phyloP scores from a whole-genome alignment of 164 flowering plant genomes.

The Santalum album region DNA sequence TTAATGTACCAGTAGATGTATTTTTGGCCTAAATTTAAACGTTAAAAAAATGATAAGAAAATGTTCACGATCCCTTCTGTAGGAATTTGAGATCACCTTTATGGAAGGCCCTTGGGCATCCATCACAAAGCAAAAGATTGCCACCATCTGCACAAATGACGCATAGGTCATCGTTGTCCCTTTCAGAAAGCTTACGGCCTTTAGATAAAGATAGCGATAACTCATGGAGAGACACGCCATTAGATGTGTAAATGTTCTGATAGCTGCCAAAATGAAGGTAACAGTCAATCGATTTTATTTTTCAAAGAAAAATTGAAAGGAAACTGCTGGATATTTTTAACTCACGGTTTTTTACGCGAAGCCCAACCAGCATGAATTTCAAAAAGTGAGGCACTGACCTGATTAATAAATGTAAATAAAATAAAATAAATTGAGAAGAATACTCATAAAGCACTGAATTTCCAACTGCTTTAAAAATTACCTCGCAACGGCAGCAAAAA shows the following conservation, averaged over 20 bases:
- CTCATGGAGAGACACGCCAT: conserved; percentile 4
- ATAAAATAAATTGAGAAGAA: background rate
- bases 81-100: conserved; percentile 1
- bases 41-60: no score
- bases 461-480: background rate
- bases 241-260: conserved; percentile 3
- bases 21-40: no score
- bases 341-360: conserved; percentile 1
- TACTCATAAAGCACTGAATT: background rate
- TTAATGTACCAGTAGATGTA: no score
- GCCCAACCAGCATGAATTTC: conserved; percentile 5
- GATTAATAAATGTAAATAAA: background rate
- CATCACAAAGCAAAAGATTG: conserved; percentile 4
- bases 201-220: background rate
- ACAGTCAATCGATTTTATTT: background rate
- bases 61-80: no score
- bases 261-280: background rate
- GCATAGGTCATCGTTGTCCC: conserved; percentile 1
- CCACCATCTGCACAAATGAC: conserved; percentile 5
- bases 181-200: background rate
- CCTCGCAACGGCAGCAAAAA: background rate
- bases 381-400: conserved; percentile 2
- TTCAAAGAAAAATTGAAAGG: background rate
- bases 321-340: background rate
- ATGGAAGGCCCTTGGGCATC: conserved; percentile 5